A percentile compares a stretch with the other conserved stretches of the same genome.
These are phyloP conservation scores for Hansenula lynferdii DNA, from an alignment of 1,139 yeast species.

Conservation along the genomic window DNA sequence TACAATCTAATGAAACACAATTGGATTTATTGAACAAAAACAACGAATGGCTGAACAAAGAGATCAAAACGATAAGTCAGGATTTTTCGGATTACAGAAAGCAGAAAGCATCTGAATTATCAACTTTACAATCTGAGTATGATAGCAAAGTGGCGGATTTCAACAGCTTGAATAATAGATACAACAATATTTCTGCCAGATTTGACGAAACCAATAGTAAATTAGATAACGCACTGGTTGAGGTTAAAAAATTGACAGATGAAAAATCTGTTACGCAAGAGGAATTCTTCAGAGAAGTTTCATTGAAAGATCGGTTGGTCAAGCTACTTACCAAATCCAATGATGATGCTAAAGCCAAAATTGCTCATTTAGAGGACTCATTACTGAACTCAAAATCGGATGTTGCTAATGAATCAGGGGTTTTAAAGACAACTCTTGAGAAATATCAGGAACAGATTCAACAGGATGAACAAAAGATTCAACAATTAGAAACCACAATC, in stretches of 20 bases:
- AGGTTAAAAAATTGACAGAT: slow-evolving; percentile 44
- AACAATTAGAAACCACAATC: slow-evolving; percentile 40
- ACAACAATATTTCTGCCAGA: slow-evolving; percentile 24
- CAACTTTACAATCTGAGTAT: slow-evolving; percentile 28
- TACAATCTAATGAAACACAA: slow-evolving; percentile 35
- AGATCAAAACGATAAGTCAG: slow-evolving; percentile 28
- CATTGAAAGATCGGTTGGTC: slow-evolving; percentile 58
- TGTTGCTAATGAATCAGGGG: slow-evolving; percentile 29
- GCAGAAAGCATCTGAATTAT: slow-evolving; percentile 34
- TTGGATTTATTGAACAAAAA: slow-evolving; percentile 29
- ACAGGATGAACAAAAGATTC: slow-evolving; percentile 28
- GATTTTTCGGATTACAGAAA: slow-evolving; percentile 34
- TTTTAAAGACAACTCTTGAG: slow-evolving; percentile 31
- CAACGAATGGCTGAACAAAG: slow-evolving; percentile 33
- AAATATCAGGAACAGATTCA: slow-evolving; percentile 23
- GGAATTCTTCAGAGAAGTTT: slow-evolving; percentile 56
- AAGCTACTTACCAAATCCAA: slow-evolving; percentile 54
- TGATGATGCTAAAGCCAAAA: slow-evolving; percentile 39
- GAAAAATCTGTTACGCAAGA: slow-evolving; percentile 43
- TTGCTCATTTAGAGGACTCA: slow-evolving; percentile 42
- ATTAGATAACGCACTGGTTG: slow-evolving; percentile 33
- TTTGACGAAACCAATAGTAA: slow-evolving; percentile 32
- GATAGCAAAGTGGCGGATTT: slow-evolving; percentile 33
- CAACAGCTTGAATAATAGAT: slow-evolving; percentile 28
- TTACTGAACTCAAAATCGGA: slow-evolving; percentile 38